phyloP scores from a whole-genome alignment of 1,284 basidiomycete genomes.

The Ustilago crameri region DNA sequence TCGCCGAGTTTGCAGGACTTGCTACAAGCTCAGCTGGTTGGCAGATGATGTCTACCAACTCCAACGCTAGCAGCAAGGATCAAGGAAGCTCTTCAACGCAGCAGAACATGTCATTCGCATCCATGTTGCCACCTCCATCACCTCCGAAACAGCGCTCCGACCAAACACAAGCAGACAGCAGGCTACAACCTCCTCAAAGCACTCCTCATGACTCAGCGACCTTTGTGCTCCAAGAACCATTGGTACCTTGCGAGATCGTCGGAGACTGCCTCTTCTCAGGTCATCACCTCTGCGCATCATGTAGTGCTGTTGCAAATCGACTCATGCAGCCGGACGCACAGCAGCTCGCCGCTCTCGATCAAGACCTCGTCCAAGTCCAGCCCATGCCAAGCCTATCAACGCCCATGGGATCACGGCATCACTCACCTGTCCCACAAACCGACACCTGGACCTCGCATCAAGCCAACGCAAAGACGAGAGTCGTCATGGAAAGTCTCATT shows the following conservation, averaged over 20 bases:
- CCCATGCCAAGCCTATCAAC: slow-evolving; percentile 42
- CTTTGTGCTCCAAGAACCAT: slow-evolving; percentile 2
- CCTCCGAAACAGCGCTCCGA: slow-evolving; percentile 2
- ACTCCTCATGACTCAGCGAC: neutral
- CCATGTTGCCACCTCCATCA: slow-evolving; percentile 10
- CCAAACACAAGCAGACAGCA: neutral
- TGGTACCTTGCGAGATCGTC: slow-evolving; percentile 33
- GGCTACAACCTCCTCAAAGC: neutral
- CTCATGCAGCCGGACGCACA: slow-evolving; percentile 35
- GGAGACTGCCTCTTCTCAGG: slow-evolving; percentile 47
- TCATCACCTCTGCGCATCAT: slow-evolving; percentile 27
- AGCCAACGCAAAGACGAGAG: slow-evolving; percentile 20
- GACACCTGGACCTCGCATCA: slow-evolving; percentile 1
- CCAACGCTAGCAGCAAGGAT: neutral
- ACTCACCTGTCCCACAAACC: slow-evolving; percentile 13
- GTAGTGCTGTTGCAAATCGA: slow-evolving; percentile 40
- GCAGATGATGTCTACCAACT: slow-evolving; percentile 3
- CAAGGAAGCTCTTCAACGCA: neutral
- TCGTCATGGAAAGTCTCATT: slow-evolving; percentile 42
- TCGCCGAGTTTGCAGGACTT: slow-evolving; percentile 37
- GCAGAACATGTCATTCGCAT: slow-evolving; percentile 3
- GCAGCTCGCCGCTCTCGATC: slow-evolving; percentile 22
- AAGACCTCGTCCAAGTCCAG: slow-evolving; percentile 25
- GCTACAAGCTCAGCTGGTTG: slow-evolving; percentile 32
- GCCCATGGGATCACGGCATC: slow-evolving; percentile 24